These are phyloP conservation scores for Botrytis cinerea DNA, from an alignment of 2,329 filamentous ascomycete species.

Conservation along the genomic window DNA sequence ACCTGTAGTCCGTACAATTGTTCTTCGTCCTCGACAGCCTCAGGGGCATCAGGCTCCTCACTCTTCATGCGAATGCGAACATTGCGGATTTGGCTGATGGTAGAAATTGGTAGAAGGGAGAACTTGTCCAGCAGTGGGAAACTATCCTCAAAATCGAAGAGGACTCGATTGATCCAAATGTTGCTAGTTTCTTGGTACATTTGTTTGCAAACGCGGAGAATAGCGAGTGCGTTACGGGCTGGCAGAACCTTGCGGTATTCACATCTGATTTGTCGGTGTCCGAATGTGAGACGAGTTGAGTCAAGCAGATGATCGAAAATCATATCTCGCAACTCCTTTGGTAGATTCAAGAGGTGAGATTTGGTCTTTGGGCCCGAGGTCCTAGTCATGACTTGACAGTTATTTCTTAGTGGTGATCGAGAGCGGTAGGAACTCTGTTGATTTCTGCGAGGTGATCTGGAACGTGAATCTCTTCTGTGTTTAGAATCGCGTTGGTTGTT, in stretches of 20 bases:
- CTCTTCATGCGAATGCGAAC: not conserved
- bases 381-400: not conserved
- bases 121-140: not conserved
- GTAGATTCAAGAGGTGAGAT: not conserved
- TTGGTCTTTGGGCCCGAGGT: not conserved
- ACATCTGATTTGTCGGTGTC: not conserved
- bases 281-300: slow-evolving; percentile 3
- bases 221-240: not conserved
- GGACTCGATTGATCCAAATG: not conserved
- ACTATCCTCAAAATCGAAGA: not conserved
- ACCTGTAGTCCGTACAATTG: not conserved
- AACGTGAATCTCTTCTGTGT: slow-evolving; percentile 24
- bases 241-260: not conserved
- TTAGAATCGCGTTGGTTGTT: not conserved
- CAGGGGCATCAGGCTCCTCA: not conserved
- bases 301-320: not conserved
- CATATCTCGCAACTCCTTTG: not conserved
- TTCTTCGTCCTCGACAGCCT: not conserved
- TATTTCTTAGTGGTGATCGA: slow-evolving; percentile 31
- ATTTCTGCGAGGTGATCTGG: slow-evolving; percentile 23
- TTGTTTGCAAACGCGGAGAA: not conserved
- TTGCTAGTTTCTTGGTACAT: not conserved
- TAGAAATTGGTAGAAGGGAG: not conserved
- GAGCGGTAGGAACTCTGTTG: slow-evolving; percentile 26
- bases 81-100: not conserved